Evolutionary conservation across 1,284 basidiomycete species (phyloP), one percentile per base, ranked within the genome.

Genomic region (Puccinia polysora): DNA sequence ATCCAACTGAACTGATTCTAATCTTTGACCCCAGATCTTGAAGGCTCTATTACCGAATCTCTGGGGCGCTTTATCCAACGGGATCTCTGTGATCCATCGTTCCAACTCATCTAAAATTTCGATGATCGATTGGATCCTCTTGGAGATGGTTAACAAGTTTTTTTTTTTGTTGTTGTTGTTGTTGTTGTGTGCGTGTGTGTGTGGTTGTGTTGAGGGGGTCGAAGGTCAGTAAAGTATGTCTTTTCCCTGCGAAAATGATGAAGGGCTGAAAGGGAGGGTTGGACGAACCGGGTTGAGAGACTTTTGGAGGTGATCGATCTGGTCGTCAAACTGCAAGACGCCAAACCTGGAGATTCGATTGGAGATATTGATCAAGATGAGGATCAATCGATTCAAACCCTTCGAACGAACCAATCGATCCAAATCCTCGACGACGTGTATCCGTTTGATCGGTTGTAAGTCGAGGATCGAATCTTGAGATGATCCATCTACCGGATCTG

Each of bases 1-100:
- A 60, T 40, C 47, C 53, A n/a, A 36, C 30, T 1, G 0, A 36
- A 18, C 18, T 28, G 8, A 68, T 80, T 90, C 86, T 30, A 97
- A 83, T 36, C 88, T 84, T 71, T 84, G 83, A 0, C 91, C 90
- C 89, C 94, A 98, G 6, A 85, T 85, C 64, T 94, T 84, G 78
- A 98, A 98, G 0, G 91, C 88, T 6, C 92, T 84, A 80, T 98
- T 97, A 2, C 95, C 96, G 77, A 95, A 99, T 0, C 96, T 85
- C 78, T 97, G 96, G 1, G 89, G 87, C 5, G 87, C 86, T n/a
- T 85, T 81, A 3, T 86, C 83, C 0, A 89, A 87, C 2, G 91
- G 91, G 12, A 93, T 90, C 38, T 89, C 87, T 58, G 89, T 85
- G 12, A 94, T 87, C 91, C 91, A 94, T 0, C 75, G 73, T 75